Evolutionary conservation across 805 yeast genomes (phyloP), one percentile per base, ranked within the genome.

Genomic region (Metschnikowia matae): DNA sequence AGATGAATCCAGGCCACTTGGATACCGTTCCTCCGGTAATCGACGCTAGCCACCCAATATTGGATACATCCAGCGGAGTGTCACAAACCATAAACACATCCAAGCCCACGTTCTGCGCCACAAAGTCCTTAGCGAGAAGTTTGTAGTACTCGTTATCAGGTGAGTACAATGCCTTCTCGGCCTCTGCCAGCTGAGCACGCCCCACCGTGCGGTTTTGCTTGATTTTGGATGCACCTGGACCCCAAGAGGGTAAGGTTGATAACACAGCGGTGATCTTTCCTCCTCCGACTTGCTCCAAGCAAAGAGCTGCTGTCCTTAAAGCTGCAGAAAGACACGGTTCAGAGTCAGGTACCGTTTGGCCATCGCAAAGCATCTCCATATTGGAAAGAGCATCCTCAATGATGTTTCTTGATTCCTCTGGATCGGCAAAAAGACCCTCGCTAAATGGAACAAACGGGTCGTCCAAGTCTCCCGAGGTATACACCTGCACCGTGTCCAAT

Each of bases 261-360:
- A 91, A 68, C 3, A 87, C 66, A 0, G 87, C 78, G 20, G 85
- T 78, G 33, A 92, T 83, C 58, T 91, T 87, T 52, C 98, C 99
- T 54, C 94, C 94, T 7, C 94, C 96, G 33, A 76, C 77, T 20
- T 70, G 67, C 40, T 76, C 76, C 26, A 90, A 70, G 6, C 89
- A 83, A 47, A 79, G 62, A 57, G 75, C 69, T 0, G 95, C 92
- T 2, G 85, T 82, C 49, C 82, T 74, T 33, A 89, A 66, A 0
- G 96, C 97, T 3, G 88, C 80, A 0, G 97, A 95, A 62, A 80
- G 86, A 29, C 89, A 83, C 0, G 89, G 84, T 56, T 85, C 91
- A 0, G 83, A 67, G 32, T 73, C 77, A 5, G 65, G 61, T n/a
- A 65, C 49, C 2, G 63, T 62, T 48, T 75, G 73, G 42, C 70